Evolutionary conservation across 2,329 filamentous ascomycete species (phyloP).

Genomic region (Claviceps sp.): DNA sequence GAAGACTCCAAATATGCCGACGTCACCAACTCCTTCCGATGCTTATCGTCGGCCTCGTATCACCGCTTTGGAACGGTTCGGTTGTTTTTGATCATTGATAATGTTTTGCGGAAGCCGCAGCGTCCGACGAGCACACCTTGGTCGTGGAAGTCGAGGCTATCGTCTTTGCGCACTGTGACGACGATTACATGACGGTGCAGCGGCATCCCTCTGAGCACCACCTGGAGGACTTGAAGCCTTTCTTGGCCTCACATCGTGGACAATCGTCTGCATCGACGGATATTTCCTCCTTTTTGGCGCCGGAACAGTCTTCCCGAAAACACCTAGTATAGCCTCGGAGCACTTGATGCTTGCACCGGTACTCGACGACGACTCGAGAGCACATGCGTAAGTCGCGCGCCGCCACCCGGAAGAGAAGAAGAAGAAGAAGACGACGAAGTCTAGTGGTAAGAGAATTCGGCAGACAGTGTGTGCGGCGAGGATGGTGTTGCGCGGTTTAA

Average conservation of each 20-base stretch:
- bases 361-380: constrained; percentile 19
- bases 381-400: constrained; percentile 16
- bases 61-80: background rate
- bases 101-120: no score
- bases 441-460: background rate
- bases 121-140: background rate
- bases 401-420: background rate
- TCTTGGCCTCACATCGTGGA: constrained; percentile 20
- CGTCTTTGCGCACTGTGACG: no score
- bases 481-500: background rate
- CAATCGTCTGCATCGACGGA: constrained; percentile 19
- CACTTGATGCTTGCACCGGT: constrained; percentile 23
- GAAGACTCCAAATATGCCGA: no score
- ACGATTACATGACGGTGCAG: constrained; percentile 15
- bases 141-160: background rate
- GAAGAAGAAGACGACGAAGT: background rate
- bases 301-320: constrained; percentile 18
- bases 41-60: background rate
- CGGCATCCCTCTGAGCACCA: constrained; percentile 24
- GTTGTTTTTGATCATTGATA: background rate
- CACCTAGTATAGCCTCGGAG: constrained; percentile 23
- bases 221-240: constrained; percentile 18
- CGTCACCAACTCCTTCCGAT: background rate
- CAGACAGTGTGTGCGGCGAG: no score
- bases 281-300: constrained; percentile 17